Base-by-base conservation (phyloP, 2,329 filamentous ascomycete genomes). In the Hypoxylon sp. region DNA sequence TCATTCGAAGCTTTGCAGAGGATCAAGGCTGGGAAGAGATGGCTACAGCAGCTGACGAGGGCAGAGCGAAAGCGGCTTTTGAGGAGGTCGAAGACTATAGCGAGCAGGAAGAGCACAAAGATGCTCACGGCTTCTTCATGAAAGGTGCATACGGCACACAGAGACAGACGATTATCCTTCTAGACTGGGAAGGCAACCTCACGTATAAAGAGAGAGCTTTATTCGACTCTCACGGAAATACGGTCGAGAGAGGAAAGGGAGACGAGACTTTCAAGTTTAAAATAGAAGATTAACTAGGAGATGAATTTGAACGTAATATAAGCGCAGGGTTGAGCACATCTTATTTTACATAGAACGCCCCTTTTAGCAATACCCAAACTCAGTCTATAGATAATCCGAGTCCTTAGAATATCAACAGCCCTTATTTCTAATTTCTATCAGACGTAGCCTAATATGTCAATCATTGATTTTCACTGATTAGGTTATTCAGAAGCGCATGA, bases 81-180 rank as follows among this genome's bases (percentile, higher is more conserved):
- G 63, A 74, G 23, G 62, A 72, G 58, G 58, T 75, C 8, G 73
- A 78, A 18, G 74, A 78, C 27, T 68, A 73, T 47, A 73, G 67
- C n/a, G 64, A 72, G 2, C 67, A 65, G 3, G 74, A 74, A 3
- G 75, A 76, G 40, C 71, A 73, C 49, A 68, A 65, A 49, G 77
- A 78, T 13, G 67, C 73, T 6, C 67, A 69, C 26, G 70, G 62
- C 52, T 78, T 72, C 1, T 86, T 84, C 63, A 81, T 83, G 68
- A 83, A 79, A 4, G 86, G 86, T 1, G 75, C 86, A 62, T 88
- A 88, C 65, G 86, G 86, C 3, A 88, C 86, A 4, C 86, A 88
- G 72, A 75, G 86, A 31, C 86, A 88, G 74, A 88, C 85, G 0
- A 74, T 88, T 11, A 72, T 88, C 11, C 72, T 88, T 40, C 81